Conservation (phyloP, 2,329 filamentous ascomycete species). For the Pyrenophora seminiperda region DNA sequence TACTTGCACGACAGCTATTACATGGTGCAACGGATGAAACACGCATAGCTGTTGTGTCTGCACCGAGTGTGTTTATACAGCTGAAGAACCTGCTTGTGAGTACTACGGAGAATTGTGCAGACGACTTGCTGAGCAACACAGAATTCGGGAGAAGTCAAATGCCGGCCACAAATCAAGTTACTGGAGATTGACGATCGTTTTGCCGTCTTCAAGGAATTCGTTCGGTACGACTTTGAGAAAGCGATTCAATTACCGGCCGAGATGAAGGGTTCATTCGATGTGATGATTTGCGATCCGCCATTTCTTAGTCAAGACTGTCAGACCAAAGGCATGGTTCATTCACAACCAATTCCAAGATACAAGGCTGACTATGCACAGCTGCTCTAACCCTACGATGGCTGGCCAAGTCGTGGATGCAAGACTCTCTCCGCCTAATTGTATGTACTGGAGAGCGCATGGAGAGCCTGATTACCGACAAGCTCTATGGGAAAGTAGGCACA, state of each 20-base stretch:
- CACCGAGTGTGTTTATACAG: conserved; percentile 78
- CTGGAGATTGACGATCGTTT: conserved; percentile 79
- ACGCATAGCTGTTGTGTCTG: conserved; percentile 71
- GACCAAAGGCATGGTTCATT: conserved; percentile 64
- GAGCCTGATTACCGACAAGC: conserved; percentile 60
- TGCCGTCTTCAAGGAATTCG: conserved; percentile 73
- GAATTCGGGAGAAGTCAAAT: conserved; percentile 38
- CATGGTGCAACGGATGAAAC: conserved; percentile 62
- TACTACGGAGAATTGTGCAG: not conserved
- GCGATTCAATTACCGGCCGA: conserved; percentile 68
- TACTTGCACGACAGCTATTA: conserved; percentile 69
- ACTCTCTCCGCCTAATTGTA: conserved; percentile 59
- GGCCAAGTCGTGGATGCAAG: conserved; percentile 56
- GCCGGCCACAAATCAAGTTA: conserved; percentile 64
- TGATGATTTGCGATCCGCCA: conserved; percentile 76
- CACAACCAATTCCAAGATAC: not conserved
- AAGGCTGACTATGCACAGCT: conserved; percentile 52
- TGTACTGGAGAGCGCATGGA: conserved; percentile 82
- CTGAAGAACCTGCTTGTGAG: conserved; percentile 71
- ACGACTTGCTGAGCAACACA: conserved; percentile 12
- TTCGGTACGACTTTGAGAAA: conserved; percentile 74
- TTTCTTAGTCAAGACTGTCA: conserved; percentile 82
- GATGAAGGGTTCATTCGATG: conserved; percentile 68
- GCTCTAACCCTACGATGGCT: conserved; percentile 79
- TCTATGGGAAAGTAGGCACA: conserved; percentile 70